phyloP scores from a whole-genome alignment of 768 basidiomycete species.

The Boletus tylopilopsis region DNA sequence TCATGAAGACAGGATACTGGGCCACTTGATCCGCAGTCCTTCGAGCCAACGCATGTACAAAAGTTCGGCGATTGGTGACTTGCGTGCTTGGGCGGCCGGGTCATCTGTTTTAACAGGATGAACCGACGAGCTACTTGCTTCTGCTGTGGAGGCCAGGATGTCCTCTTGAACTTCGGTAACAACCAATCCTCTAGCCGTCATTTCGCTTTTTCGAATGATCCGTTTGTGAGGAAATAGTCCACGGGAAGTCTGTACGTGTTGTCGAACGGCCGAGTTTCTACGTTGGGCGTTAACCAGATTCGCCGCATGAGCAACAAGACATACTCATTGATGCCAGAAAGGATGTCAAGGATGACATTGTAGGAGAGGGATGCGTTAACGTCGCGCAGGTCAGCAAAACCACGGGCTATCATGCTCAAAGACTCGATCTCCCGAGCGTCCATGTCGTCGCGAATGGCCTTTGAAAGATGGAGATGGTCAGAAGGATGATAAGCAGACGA shows the following conservation, averaged over 20 bases:
- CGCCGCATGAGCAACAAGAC: constrained; percentile 28
- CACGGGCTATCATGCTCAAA: constrained; percentile 83
- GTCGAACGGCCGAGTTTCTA: constrained; percentile 75
- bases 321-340: constrained; percentile 89
- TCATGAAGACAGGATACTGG: constrained; percentile 50
- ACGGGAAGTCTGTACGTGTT: constrained; percentile 79
- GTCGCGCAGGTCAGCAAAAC: constrained; percentile 82
- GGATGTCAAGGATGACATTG: constrained; percentile 81
- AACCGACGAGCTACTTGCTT: constrained; percentile 27
- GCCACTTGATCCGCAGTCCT: constrained; percentile 89
- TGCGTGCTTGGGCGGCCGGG: constrained; percentile 43
- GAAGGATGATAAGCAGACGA: neutral
- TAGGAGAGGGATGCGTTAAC: constrained; percentile 85
- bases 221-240: constrained; percentile 79
- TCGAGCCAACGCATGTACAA: constrained; percentile 98
- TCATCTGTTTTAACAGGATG: constrained; percentile 36
- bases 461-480: constrained; percentile 7
- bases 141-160: constrained; percentile 47
- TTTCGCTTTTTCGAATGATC: constrained; percentile 74
- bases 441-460: constrained; percentile 82
- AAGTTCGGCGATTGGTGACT: constrained; percentile 91
- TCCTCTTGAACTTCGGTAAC: constrained; percentile 83
- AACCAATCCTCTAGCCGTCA: constrained; percentile 80
- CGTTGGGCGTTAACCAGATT: constrained; percentile 5
- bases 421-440: constrained; percentile 87